phyloP scores from a whole-genome alignment of 345 rosid genomes.

The Triadica sebifera region DNA sequence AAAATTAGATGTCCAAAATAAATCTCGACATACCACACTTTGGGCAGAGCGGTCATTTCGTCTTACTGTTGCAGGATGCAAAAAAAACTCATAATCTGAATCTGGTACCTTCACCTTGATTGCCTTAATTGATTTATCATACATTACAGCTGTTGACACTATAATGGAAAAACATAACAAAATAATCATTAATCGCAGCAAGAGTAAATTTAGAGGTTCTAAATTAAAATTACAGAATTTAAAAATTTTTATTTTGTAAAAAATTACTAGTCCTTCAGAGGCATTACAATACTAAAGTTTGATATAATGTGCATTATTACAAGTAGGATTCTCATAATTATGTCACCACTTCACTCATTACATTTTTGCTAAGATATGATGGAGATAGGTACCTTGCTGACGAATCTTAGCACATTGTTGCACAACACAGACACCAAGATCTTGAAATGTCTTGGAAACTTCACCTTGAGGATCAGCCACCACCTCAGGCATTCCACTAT shows the following conservation, averaged over 20 bases:
- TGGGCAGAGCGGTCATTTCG: constrained; percentile 87
- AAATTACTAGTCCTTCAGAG: neutral
- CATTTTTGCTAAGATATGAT: neutral
- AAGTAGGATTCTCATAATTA: neutral
- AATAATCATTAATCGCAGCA: constrained; percentile 7
- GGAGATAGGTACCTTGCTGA: constrained; percentile 64
- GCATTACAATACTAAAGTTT: neutral
- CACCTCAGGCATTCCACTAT: constrained; percentile 87
- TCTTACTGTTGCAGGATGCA: constrained; percentile 94
- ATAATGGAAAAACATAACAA: constrained; percentile 13
- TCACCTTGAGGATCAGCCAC: constrained; percentile 90
- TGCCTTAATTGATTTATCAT: constrained; percentile 73
- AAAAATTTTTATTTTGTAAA: neutral
- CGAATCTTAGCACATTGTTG: constrained; percentile 98
- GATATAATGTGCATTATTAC: neutral
- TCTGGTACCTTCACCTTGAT: constrained; percentile 86
- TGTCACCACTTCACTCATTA: neutral
- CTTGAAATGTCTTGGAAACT: constrained; percentile 77
- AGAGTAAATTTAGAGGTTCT: neutral
- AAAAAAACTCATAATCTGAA: constrained; percentile 84
- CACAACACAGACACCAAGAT: constrained; percentile 85
- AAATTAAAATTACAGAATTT: neutral
- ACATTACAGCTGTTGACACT: constrained; percentile 91
- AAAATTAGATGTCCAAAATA: neutral
- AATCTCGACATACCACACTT: constrained; percentile 70